Conservation (phyloP, 345 rosid genomes). For the Salix exigua region DNA sequence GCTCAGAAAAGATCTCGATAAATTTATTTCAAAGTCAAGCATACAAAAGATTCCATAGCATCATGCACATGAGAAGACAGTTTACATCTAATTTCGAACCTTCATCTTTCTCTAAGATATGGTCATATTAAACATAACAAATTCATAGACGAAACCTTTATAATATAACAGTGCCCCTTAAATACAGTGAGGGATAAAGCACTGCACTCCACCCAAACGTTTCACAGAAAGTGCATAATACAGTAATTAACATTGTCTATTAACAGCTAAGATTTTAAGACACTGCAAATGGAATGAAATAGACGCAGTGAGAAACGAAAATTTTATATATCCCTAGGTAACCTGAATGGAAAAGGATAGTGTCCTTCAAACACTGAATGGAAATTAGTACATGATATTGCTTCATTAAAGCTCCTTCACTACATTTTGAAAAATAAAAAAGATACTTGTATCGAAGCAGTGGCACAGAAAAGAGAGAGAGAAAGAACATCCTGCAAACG, state of each 20-base stretch:
- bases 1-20: background rate
- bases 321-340: background rate
- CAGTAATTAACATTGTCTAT: background rate
- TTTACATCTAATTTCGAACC: background rate
- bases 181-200: background rate
- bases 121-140: background rate
- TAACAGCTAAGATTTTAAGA: background rate
- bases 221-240: background rate
- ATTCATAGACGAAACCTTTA: background rate
- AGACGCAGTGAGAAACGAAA: background rate
- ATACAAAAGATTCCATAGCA: background rate
- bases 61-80: background rate
- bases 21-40: background rate
- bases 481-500: background rate
- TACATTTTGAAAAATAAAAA: background rate
- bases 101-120: background rate
- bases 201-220: background rate
- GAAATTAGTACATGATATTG: background rate
- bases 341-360: background rate
- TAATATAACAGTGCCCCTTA: background rate
- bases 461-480: background rate
- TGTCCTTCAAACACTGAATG: background rate
- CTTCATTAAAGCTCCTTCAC: background rate
- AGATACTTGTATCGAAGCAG: background rate
- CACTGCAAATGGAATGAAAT: background rate